phyloP scores from a whole-genome alignment of 805 yeast genomes.

The Torulaspora gathmanii region DNA sequence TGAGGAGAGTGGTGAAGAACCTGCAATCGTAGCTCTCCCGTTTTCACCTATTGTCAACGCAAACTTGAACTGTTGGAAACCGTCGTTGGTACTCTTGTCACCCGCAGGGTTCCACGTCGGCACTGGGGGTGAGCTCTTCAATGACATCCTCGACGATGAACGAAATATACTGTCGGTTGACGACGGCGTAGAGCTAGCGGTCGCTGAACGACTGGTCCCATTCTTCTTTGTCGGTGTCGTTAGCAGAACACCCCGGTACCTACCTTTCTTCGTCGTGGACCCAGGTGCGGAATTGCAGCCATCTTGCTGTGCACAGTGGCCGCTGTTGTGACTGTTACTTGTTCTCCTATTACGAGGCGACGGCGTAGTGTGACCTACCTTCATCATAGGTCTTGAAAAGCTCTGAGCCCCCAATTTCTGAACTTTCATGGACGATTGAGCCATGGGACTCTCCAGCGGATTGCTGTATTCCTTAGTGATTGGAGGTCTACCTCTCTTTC shows the following conservation, averaged over 20 bases:
- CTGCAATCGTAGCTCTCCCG: slow-evolving; percentile 35
- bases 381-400: slow-evolving; percentile 35
- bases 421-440: slow-evolving; percentile 33
- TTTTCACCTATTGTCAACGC: slow-evolving; percentile 30
- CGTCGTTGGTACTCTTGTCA: slow-evolving; percentile 4
- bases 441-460: slow-evolving; percentile 38
- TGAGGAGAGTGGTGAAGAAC: slow-evolving; percentile 15
- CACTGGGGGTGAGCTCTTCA: slow-evolving; percentile 18
- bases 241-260: slow-evolving; percentile 30
- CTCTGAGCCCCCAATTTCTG: slow-evolving; percentile 28
- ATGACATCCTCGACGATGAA: slow-evolving; percentile 18
- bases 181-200: slow-evolving; percentile 21
- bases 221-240: slow-evolving; percentile 24
- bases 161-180: slow-evolving; percentile 23
- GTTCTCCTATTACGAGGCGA: slow-evolving; percentile 23
- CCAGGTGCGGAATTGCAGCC: slow-evolving; percentile 3
- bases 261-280: slow-evolving; percentile 21
- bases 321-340: slow-evolving; percentile 4
- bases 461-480: slow-evolving; percentile 33
- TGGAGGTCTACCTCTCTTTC: slow-evolving; percentile 37
- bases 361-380: slow-evolving; percentile 29
- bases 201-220: slow-evolving; percentile 7
- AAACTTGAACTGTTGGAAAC: slow-evolving; percentile 21
- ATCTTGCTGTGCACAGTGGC: not conserved
- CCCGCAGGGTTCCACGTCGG: slow-evolving; percentile 12